Base-by-base conservation (phyloP, 169 alveolate species). In the Cryptosporidium sp. region DNA sequence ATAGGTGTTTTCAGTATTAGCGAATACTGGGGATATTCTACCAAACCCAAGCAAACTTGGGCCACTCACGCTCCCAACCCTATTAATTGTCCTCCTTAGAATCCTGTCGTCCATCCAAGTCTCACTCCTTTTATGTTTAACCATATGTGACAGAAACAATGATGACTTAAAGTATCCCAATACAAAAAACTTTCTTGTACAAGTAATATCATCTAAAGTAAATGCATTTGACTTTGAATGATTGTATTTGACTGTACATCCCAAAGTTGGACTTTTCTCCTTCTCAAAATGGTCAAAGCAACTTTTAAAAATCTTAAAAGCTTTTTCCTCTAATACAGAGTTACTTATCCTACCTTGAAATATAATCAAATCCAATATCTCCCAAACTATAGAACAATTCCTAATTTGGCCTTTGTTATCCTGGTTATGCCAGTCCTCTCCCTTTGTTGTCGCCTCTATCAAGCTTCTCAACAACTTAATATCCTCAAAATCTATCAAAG, bases 21-120 rank as follows among this genome's bases (percentile, higher is more conserved):
- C 67, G 2, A 37, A 6, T 26, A 16, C 21, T 55, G 29, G 31
- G 10, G 18, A 41, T 41, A 9, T 55, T 55, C 10, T 26, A 16
- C 0, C 67, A 18, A 10, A 6, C 12, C 14, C 7, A 9, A 23
- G 35, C 10, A 23, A 1, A 26, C 21, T 48, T 10, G 67, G 67
- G 37, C 23, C 9, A 2, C 35, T 55, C 29, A 26, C 29, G 5
- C 67, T 21, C 5, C 67, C 67, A 55, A 7, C 67, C 23, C 18
- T 23, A 21, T 2, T 55, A n/a, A 23, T 51, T n/a, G 18, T 55
- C 68, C 86, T 73, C 23, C 68, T 73, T 59, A 73, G 37, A 26
- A 73, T 73, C 16, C 86, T 73, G 7, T 55, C 68, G 35, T 73
- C 86, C 18, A 73, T 52, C 68, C 68, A 51, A 26, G 43, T 21